A percentile compares a stretch with the other conserved stretches of the same genome.
Evolutionary conservation across 2,329 filamentous ascomycete species (phyloP).

Genomic region (Trichoderma semiorbis): DNA sequence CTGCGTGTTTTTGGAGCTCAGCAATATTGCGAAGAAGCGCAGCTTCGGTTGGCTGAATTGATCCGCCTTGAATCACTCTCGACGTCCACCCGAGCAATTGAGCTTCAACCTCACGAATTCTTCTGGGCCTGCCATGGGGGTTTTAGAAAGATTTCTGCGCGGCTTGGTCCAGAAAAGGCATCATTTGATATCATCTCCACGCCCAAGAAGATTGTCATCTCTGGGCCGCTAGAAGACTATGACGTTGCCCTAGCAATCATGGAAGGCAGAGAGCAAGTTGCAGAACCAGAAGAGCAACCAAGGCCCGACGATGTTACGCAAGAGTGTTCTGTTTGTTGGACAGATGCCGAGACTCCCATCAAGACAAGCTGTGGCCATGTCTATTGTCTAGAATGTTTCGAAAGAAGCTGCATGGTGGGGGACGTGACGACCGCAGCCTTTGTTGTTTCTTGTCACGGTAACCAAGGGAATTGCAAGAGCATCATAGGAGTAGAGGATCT

Average conservation of each 20-base stretch:
- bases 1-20: not conserved
- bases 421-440: not conserved
- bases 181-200: slow-evolving; percentile 32
- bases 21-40: not conserved
- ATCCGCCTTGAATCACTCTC: not conserved
- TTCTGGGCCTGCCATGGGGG: slow-evolving; percentile 33
- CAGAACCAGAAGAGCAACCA: not conserved
- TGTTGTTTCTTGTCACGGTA: not conserved
- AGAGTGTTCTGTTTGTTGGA: slow-evolving; percentile 36
- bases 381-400: slow-evolving; percentile 43
- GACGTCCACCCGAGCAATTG: slow-evolving; percentile 21
- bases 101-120: slow-evolving; percentile 27
- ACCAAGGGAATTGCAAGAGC: not conserved
- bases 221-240: slow-evolving; percentile 22
- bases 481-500: not conserved
- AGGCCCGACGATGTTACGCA: slow-evolving; percentile 35
- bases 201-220: slow-evolving; percentile 30
- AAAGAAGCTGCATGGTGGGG: slow-evolving; percentile 18
- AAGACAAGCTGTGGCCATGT: slow-evolving; percentile 36
- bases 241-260: slow-evolving; percentile 5
- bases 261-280: not conserved
- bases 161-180: slow-evolving; percentile 29
- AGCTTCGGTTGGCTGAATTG: not conserved
- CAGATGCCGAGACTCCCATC: slow-evolving; percentile 34
- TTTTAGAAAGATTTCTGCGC: slow-evolving; percentile 26